These are phyloP conservation scores for Suillus weaverae DNA, from an alignment of 768 basidiomycete genomes.

Conservation along the genomic window DNA sequence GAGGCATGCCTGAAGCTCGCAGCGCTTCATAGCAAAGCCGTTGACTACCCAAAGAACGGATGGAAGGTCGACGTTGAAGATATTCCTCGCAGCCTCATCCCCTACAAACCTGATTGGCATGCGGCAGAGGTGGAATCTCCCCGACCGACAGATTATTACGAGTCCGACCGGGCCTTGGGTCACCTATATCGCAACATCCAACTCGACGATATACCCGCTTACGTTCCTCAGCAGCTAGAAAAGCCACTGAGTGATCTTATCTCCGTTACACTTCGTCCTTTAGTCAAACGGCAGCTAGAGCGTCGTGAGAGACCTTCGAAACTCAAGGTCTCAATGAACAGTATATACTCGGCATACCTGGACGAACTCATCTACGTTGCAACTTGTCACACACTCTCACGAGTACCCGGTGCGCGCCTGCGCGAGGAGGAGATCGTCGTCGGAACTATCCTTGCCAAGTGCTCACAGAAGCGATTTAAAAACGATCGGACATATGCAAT, in stretches of 20 bases:
- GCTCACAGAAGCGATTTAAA: constrained; percentile 60
- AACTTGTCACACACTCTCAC: constrained; percentile 63
- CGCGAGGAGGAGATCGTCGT: constrained; percentile 73
- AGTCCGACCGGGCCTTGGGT: constrained; percentile 70
- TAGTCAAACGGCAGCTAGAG: constrained; percentile 23
- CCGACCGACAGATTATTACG: constrained; percentile 65
- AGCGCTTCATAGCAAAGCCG: constrained; percentile 58
- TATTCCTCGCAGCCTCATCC: constrained; percentile 57
- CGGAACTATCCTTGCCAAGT: constrained; percentile 73
- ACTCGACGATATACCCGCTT: constrained; percentile 37
- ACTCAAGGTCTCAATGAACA: constrained; percentile 29
- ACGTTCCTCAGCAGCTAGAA: constrained; percentile 11
- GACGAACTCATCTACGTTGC: constrained; percentile 73
- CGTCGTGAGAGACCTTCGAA: constrained; percentile 19
- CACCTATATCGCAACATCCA: constrained; percentile 64
- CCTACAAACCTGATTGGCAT: constrained; percentile 80
- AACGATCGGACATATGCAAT: constrained; percentile 60
- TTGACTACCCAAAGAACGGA: constrained; percentile 82
- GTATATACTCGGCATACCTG: constrained; percentile 51
- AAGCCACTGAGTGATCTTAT: constrained; percentile 35
- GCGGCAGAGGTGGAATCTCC: constrained; percentile 55
- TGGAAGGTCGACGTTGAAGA: constrained; percentile 55
- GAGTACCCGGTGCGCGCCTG: constrained; percentile 52
- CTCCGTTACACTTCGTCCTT: constrained; percentile 17
- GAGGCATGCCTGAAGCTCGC: constrained; percentile 57